Base-by-base conservation (phyloP, 345 rosid genomes). In the Kernera saxatilis region DNA sequence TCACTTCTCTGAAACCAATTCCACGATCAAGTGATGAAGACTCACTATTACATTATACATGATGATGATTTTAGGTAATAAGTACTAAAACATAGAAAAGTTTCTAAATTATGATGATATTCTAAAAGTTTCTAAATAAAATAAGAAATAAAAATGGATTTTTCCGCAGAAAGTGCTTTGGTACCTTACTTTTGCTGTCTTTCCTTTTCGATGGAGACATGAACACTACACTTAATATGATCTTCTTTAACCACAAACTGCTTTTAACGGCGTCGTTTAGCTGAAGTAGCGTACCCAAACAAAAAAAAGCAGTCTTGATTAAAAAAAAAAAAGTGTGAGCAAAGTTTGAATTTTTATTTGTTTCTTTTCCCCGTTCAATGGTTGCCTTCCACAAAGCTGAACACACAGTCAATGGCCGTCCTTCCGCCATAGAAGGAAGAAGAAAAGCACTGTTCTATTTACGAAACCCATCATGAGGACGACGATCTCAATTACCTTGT, bases 331-430 rank as follows among this genome's bases (percentile, higher is more conserved):
- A n/a, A n/a, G n/a, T n/a, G 32, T 49, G 12, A 50, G 9, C 56
- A 49, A 59, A 55, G 32, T 72, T 45, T 55, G 65, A 64, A 64
- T 45, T 64, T 54, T 54, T 55, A 65, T 73, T 56, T 56, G 59
- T 39, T 52, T 67, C 23, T 67, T 67, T 51, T 39, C 40, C 35
- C 9, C 39, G 40, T 39, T 53, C 52, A 41, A 41, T 53, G 63
- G 71, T 66, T 40, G 71, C 58, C 65, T 35, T 54, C 71, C 77
- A 72, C 77, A 54, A 64, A 56, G 71, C 65, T 72, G 15, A 14
- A 46, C 9, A 39, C 61, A 57, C 72, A 50, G 82, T 84, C 82
- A 80, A 82, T 79, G 86, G 81, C 84, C 49, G 63, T 52, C 55
- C 19, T 29, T 71, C 68, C 74, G 43, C 67, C 77, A 45, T 68